phyloP scores from a whole-genome alignment of 2,329 filamentous ascomycete species.

The Phyllosticta paracitricarpa region DNA sequence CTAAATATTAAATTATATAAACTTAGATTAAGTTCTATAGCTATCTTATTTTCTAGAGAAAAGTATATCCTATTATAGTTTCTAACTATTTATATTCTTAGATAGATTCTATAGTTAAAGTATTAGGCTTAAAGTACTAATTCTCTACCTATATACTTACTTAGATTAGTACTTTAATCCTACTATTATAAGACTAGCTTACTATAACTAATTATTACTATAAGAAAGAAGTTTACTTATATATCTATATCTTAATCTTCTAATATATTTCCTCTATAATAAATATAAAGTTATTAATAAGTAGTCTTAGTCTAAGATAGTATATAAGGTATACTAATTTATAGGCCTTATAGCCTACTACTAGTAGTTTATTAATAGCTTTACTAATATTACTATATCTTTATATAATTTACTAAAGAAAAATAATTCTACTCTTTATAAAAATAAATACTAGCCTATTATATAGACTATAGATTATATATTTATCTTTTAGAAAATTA shows the following conservation, averaged over 20 bases:
- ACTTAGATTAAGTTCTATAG: constrained; percentile 3
- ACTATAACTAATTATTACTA: too few relatives aligned
- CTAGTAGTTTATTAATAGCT: constrained; percentile 17
- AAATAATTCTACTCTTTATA: not conserved
- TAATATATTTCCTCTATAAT: too few relatives aligned
- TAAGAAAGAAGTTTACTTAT: too few relatives aligned
- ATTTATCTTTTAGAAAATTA: not conserved
- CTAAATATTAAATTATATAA: not conserved
- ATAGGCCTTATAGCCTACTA: constrained; percentile 20
- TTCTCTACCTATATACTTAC: too few relatives aligned
- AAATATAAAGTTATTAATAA: constrained; percentile 1
- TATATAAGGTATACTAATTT: constrained; percentile 14
- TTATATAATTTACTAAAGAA: constrained; percentile 5
- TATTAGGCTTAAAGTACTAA: too few relatives aligned
- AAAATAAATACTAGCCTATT: not conserved
- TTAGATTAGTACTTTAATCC: too few relatives aligned
- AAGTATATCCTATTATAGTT: not conserved
- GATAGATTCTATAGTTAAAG: too few relatives aligned
- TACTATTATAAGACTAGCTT: too few relatives aligned
- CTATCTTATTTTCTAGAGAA: not conserved
- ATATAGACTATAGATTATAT: not conserved
- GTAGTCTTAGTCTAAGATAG: not conserved
- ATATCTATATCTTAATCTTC: too few relatives aligned
- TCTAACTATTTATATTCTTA: too few relatives aligned
- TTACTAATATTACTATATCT: constrained; percentile 10